These are phyloP conservation scores for Schizosaccharomyces pombe DNA, from an alignment of 805 yeast genomes.

Conservation along the genomic window ASM294v3 CU329670.1:1747501-1748000, in stretches of 20 bases:
- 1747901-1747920: neutral
- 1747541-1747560: neutral
- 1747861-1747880: neutral
- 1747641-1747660: constrained; percentile 8
- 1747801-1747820: neutral
- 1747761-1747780: constrained; percentile 12
- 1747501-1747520: neutral
- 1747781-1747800: constrained; percentile 8
- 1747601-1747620: neutral
- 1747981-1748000: neutral
- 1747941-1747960: neutral
- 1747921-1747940: neutral
- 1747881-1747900: neutral
- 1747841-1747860: neutral
- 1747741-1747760: constrained; percentile 13
- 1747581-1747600: neutral
- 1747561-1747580: neutral
- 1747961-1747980: neutral
- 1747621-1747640: neutral
- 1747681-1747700: constrained; percentile 14
- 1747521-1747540: neutral
- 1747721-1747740: constrained; percentile 14
- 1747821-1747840: neutral
- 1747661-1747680: constrained; percentile 12
- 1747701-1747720: constrained; percentile 12